A percentile compares a stretch with the other conserved stretches of the same genome.
These are phyloP conservation scores for Pseudogymnoascus sp. DNA, from an alignment of 2,329 filamentous ascomycete species.

Conservation along the genomic window DNA sequence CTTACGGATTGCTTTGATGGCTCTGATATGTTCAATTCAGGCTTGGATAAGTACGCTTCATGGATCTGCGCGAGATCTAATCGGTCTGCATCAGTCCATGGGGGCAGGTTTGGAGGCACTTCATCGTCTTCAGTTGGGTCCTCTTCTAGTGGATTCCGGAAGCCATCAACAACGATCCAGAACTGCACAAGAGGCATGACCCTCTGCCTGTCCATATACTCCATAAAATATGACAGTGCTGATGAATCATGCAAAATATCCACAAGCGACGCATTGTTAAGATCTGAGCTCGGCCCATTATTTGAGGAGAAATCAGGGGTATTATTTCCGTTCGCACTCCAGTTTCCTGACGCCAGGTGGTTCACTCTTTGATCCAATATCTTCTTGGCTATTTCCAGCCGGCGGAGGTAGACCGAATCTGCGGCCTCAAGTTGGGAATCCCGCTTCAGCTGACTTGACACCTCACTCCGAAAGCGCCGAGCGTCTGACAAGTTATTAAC, in stretches of 20 bases:
- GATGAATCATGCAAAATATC: slow-evolving; percentile 86
- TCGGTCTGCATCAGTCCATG: slow-evolving; percentile 77
- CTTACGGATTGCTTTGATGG: slow-evolving; percentile 61
- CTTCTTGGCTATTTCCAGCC: slow-evolving; percentile 84
- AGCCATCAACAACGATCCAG: slow-evolving; percentile 95
- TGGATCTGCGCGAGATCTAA: slow-evolving; percentile 86
- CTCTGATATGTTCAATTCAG: slow-evolving; percentile 70
- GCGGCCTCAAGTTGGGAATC: slow-evolving; percentile 70
- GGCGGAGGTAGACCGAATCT: slow-evolving; percentile 77
- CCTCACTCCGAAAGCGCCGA: slow-evolving; percentile 81
- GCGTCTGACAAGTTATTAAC: slow-evolving; percentile 90
- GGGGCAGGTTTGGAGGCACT: slow-evolving; percentile 49
- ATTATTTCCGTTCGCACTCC: slow-evolving; percentile 25
- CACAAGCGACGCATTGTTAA: slow-evolving; percentile 67
- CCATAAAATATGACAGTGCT: slow-evolving; percentile 97
- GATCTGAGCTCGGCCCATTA: slow-evolving; percentile 36
- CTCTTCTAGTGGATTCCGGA: slow-evolving; percentile 87
- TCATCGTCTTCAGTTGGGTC: slow-evolving; percentile 60
- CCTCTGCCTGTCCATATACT: slow-evolving; percentile 90
- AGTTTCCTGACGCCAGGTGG: slow-evolving; percentile 63
- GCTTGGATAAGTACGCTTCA: slow-evolving; percentile 74
- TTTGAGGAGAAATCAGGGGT: not conserved
- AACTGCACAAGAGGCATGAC: slow-evolving; percentile 91
- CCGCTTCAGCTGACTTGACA: slow-evolving; percentile 82
- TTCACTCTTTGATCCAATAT: slow-evolving; percentile 84